Conservation (phyloP, 2,329 filamentous ascomycete species). For the Mycosphaerelloides madeirae region DNA sequence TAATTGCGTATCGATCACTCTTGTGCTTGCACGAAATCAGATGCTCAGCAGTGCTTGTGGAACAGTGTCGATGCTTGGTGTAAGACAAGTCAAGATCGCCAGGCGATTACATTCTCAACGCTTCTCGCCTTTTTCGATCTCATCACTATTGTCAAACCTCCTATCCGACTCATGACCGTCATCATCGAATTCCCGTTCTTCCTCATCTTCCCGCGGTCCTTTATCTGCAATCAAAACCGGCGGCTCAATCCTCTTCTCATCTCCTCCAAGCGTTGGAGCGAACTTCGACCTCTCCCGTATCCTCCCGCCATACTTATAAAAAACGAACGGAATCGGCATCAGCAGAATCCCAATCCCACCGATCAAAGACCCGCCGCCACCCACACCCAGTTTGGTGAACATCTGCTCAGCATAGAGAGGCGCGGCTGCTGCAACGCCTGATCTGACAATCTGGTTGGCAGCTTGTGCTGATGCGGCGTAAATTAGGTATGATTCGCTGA, state of each 20-base stretch:
- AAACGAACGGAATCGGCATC: slow-evolving; percentile 24
- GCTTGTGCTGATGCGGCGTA: slow-evolving; percentile 8
- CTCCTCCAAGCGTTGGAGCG: slow-evolving; percentile 4
- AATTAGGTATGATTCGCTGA: slow-evolving; percentile 48
- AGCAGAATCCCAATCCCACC: slow-evolving; percentile 41
- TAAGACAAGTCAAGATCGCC: too few species aligned
- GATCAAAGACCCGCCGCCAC: slow-evolving; percentile 38
- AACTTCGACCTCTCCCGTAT: slow-evolving; percentile 10
- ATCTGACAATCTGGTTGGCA: slow-evolving; percentile 3
- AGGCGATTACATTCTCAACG: too few species aligned
- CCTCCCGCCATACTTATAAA: slow-evolving; percentile 8
- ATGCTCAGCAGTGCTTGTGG: too few species aligned
- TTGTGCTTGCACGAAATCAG: too few species aligned
- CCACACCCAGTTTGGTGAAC: slow-evolving; percentile 31
- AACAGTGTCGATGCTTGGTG: too few species aligned
- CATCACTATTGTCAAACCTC: slow-evolving; percentile 3
- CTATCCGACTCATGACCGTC: background rate
- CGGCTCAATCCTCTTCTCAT: background rate
- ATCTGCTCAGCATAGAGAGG: slow-evolving; percentile 32
- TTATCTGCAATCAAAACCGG: background rate
- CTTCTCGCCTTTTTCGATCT: slow-evolving; percentile 5
- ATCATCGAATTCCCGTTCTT: slow-evolving; percentile 4
- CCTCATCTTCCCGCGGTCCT: slow-evolving; percentile 9
- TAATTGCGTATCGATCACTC: too few species aligned
- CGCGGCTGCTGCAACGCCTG: slow-evolving; percentile 29